Percentiles rank a stretch among this genome's conserved stretches.
Conservation (phyloP, 306 rosid genomes). For the Rosa lucieae region DNA sequence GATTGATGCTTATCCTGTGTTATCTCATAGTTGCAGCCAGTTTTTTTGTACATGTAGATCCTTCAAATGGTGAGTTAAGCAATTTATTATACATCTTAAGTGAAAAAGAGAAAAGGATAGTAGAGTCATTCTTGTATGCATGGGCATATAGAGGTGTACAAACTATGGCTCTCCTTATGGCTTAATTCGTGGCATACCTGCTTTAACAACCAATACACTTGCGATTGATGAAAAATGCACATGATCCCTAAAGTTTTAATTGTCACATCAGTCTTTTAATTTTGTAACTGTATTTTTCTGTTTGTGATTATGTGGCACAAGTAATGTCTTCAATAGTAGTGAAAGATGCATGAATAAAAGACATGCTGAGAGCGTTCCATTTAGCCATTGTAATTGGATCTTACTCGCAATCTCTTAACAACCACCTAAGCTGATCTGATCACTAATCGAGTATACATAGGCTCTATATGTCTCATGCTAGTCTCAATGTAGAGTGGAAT, state of each 20-base stretch:
- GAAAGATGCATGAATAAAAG: not conserved
- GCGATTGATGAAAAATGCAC: not conserved
- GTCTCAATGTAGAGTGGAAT: not conserved
- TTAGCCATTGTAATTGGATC: not conserved
- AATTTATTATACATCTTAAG: not conserved
- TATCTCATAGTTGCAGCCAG: constrained; percentile 96
- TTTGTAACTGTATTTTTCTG: not conserved
- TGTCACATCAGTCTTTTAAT: not conserved
- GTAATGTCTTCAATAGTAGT: not conserved
- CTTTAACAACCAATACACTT: not conserved
- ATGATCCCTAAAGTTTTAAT: not conserved
- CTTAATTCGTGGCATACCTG: no score
- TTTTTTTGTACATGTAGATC: constrained; percentile 87
- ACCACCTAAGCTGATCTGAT: not conserved
- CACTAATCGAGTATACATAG: not conserved
- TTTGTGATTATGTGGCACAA: not conserved
- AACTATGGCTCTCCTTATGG: not conserved
- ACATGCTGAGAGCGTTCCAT: not conserved
- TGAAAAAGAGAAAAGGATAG: not conserved
- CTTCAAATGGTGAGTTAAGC: constrained; percentile 59
- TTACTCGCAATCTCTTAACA: not conserved
- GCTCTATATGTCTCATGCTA: not conserved
- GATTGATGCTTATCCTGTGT: constrained; percentile 91
- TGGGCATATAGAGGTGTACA: not conserved
- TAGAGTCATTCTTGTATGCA: not conserved